phyloP scores from a whole-genome alignment of 164 flowering plant genomes.

The Cinnamomum micranthum region DNA sequence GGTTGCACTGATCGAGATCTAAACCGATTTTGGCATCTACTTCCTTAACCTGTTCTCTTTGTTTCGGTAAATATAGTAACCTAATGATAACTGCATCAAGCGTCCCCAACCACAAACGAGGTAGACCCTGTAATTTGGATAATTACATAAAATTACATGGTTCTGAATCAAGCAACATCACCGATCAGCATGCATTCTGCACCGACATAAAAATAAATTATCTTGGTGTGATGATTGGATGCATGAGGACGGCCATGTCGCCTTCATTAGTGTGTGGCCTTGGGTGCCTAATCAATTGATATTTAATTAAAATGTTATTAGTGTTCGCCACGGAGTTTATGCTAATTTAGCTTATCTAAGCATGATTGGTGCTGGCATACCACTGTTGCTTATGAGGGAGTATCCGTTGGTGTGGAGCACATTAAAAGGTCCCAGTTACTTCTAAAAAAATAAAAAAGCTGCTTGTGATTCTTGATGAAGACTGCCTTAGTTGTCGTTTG shows the following conservation, averaged over 20 bases:
- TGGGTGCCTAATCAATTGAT: background rate
- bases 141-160: background rate
- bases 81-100: background rate
- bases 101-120: background rate
- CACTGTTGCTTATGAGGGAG: background rate
- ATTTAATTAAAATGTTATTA: no score
- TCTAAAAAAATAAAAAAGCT: no score
- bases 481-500: background rate
- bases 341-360: background rate
- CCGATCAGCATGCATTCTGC: background rate
- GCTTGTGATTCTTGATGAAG: background rate
- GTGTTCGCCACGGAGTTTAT: background rate
- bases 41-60: background rate
- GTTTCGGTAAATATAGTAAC: background rate
- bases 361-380: background rate
- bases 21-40: background rate
- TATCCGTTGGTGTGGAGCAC: background rate
- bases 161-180: background rate
- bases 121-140: no score
- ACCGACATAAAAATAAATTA: background rate
- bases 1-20: no score
- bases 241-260: background rate
- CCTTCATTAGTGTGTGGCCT: background rate
- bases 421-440: no score
- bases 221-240: background rate